phyloP scores from a whole-genome alignment of 768 basidiomycete species.

The Mrakia frigida region DNA sequence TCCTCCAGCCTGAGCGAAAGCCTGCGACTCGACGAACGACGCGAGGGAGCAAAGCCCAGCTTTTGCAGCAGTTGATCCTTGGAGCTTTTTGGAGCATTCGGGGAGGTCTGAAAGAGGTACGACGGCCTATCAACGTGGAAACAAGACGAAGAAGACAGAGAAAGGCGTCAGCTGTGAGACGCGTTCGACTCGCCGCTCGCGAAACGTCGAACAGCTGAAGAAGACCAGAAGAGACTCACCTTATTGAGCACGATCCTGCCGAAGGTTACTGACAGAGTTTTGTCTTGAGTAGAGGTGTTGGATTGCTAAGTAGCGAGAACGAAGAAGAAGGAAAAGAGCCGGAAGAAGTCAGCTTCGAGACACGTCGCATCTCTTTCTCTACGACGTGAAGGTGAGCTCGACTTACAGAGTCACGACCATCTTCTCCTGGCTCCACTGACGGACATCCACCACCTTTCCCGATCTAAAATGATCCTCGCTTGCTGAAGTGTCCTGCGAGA shows the following conservation, averaged over 20 bases:
- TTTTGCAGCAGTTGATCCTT: neutral
- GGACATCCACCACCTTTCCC: neutral
- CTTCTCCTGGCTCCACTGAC: neutral
- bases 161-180: neutral
- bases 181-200: neutral
- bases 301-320: neutral
- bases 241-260: constrained; percentile 5
- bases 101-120: neutral
- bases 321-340: neutral
- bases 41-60: neutral
- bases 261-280: neutral
- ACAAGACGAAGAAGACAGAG: neutral
- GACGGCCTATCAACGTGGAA: neutral
- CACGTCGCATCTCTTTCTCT: too few species aligned
- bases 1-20: neutral
- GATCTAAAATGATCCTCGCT: neutral
- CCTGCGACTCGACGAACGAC: neutral
- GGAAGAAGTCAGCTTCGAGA: neutral
- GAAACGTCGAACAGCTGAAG: neutral
- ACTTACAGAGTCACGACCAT: neutral
- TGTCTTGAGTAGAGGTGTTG: neutral
- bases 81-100: neutral
- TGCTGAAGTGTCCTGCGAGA: neutral
- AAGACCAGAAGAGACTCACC: neutral
- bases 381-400: neutral